Conservation (phyloP, 192 early-diverging fungal genomes). For the Coemansia sp. region DNA sequence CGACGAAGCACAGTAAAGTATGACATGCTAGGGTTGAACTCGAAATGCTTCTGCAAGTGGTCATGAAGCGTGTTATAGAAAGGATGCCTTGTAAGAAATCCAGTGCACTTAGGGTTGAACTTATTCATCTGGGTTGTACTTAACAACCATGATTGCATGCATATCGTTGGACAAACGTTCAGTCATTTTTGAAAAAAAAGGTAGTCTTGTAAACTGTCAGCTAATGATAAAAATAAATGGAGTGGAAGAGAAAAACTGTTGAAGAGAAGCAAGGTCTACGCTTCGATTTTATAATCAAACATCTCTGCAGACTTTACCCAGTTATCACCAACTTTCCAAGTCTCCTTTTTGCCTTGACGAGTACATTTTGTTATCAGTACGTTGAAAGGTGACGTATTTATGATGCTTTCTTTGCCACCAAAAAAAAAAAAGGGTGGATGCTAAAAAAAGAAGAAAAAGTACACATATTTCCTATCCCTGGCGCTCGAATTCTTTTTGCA, state of each 20-base stretch:
- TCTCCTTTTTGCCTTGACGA: too few relatives aligned
- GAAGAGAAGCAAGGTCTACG: too few relatives aligned
- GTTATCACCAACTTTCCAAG: too few relatives aligned
- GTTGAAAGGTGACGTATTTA: too few relatives aligned
- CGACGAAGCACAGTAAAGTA: too few relatives aligned
- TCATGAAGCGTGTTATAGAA: neutral
- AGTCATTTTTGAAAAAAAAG: neutral
- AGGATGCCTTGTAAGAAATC: neutral
- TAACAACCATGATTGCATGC: neutral
- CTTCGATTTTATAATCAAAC: too few relatives aligned
- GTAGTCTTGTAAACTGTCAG: neutral
- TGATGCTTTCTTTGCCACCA: neutral
- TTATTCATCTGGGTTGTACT: neutral
- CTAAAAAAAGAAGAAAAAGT: too few relatives aligned
- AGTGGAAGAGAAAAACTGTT: neutral
- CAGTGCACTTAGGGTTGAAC: neutral
- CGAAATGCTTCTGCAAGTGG: neutral
- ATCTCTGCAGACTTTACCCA: too few relatives aligned
- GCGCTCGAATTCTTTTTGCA: conserved; percentile 46
- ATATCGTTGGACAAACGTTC: neutral
- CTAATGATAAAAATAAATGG: neutral
- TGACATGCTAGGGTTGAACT: too few relatives aligned
- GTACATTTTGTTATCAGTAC: too few relatives aligned
- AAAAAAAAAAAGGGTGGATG: neutral
- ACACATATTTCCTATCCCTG: conserved; percentile 14